Conservation (phyloP, 2,329 filamentous ascomycete species). For the Fusarium devonianum region DNA sequence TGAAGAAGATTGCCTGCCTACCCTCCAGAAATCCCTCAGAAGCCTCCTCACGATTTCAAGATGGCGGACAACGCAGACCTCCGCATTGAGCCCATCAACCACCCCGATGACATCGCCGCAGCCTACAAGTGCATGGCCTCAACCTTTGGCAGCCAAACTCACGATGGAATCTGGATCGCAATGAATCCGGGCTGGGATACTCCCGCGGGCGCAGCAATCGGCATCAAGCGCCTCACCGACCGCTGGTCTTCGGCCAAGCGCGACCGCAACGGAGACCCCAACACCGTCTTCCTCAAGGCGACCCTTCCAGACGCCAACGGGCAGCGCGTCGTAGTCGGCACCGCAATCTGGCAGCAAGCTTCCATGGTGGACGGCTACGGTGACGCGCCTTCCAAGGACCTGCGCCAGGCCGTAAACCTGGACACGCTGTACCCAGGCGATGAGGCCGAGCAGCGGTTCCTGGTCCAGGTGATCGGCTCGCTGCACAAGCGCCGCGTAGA, state of each 20-base stretch:
- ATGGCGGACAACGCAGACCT: conserved; percentile 18
- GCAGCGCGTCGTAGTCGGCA: conserved; percentile 52
- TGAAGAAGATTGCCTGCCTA: too few relatives aligned
- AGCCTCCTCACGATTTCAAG: too few relatives aligned
- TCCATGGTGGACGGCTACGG: conserved; percentile 59
- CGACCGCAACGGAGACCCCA: conserved; percentile 55
- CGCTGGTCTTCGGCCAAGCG: conserved; percentile 51
- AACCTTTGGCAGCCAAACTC: conserved; percentile 58
- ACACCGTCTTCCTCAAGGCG: conserved; percentile 62
- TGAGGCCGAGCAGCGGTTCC: conserved; percentile 54
- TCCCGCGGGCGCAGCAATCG: conserved; percentile 49
- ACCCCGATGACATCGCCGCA: conserved; percentile 39
- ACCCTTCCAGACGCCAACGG: conserved; percentile 50
- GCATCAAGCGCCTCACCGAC: conserved; percentile 48
- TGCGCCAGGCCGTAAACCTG: conserved; percentile 44
- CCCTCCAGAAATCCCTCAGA: too few relatives aligned
- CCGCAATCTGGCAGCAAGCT: conserved; percentile 63
- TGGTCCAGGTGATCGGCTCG: conserved; percentile 52
- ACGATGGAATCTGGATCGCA: conserved; percentile 59
- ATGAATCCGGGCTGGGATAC: conserved; percentile 65
- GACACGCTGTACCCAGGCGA: conserved; percentile 52
- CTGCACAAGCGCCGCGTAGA: conserved; percentile 54
- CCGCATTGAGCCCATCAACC: conserved; percentile 40
- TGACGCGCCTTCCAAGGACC: conserved; percentile 47
- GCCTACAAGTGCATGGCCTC: conserved; percentile 39